phyloP scores from a whole-genome alignment of 768 basidiomycete genomes.

The Naganishia kalamii region DNA sequence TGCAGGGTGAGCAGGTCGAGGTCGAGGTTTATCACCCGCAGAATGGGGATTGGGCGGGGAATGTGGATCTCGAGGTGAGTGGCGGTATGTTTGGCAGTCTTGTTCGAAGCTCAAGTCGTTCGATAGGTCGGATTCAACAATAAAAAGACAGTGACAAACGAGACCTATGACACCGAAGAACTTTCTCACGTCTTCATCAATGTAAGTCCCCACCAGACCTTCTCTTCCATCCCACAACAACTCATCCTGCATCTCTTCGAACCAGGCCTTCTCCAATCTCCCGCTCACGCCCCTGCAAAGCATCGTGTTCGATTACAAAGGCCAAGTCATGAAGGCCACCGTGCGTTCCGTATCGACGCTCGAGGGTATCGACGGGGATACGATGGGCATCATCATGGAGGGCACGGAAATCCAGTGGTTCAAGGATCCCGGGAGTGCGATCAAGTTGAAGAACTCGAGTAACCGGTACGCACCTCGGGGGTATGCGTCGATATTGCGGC shows the following conservation, averaged over 20 bases:
- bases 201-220: slow-evolving; percentile 28
- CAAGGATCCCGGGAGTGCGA: slow-evolving; percentile 70
- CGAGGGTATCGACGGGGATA: slow-evolving; percentile 48
- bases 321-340: slow-evolving; percentile 67
- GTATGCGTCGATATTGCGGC: too few species aligned
- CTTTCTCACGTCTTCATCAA: slow-evolving; percentile 64
- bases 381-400: slow-evolving; percentile 73
- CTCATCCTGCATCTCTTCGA: background rate
- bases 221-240: background rate
- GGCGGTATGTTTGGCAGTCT: background rate
- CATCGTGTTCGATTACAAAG: slow-evolving; percentile 80
- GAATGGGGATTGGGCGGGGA: slow-evolving; percentile 51
- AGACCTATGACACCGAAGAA: slow-evolving; percentile 81
- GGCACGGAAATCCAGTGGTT: slow-evolving; percentile 86
- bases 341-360: slow-evolving; percentile 62
- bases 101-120: background rate
- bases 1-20: slow-evolving; percentile 67
- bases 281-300: slow-evolving; percentile 64
- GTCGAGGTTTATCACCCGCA: slow-evolving; percentile 59
- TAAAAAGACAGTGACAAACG: slow-evolving; percentile 48
- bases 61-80: slow-evolving; percentile 66
- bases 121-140: slow-evolving; percentile 47
- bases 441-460: slow-evolving; percentile 85
- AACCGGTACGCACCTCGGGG: slow-evolving; percentile 86
- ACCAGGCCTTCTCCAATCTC: slow-evolving; percentile 63